These are phyloP conservation scores for Thielaviopsis musarum DNA, from an alignment of 2,329 filamentous ascomycete genomes.

Conservation along the genomic window DNA sequence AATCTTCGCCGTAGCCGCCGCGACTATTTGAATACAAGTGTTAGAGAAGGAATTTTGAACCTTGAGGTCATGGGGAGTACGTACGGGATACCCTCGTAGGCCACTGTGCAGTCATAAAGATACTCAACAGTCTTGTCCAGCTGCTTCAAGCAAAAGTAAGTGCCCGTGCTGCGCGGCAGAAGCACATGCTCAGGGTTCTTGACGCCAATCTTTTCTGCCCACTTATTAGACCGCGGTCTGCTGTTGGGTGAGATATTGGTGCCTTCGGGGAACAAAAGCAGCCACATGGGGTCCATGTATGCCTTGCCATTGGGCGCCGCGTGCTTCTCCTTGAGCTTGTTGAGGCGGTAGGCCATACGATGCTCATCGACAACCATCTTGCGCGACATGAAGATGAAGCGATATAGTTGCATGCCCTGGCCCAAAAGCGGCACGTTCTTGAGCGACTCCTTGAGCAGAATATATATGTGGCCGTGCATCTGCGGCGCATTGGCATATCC, in stretches of 20 bases:
- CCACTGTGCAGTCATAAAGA: constrained; percentile 85
- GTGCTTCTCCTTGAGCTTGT: constrained; percentile 46
- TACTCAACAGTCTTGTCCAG: constrained; percentile 60
- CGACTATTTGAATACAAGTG: constrained; percentile 30
- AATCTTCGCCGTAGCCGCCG: constrained; percentile 74
- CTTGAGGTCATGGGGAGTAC: constrained; percentile 22
- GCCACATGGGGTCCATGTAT: constrained; percentile 70
- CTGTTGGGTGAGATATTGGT: constrained; percentile 64
- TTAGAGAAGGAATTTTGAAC: background rate
- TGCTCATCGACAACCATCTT: constrained; percentile 71
- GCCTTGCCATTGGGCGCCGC: constrained; percentile 34
- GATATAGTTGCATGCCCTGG: constrained; percentile 67
- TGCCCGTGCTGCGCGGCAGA: constrained; percentile 63
- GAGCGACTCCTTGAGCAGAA: constrained; percentile 76
- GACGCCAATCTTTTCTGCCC: constrained; percentile 61
- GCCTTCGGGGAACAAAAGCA: constrained; percentile 74
- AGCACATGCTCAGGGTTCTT: constrained; percentile 59
- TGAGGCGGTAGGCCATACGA: constrained; percentile 56
- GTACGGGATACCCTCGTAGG: constrained; percentile 85
- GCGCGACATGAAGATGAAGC: constrained; percentile 82
- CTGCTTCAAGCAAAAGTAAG: constrained; percentile 64
- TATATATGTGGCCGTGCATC: constrained; percentile 77
- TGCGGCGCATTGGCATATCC: constrained; percentile 60
- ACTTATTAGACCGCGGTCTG: constrained; percentile 50
- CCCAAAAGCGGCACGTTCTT: constrained; percentile 68